These are phyloP conservation scores for Neonectria sp. DNA, from an alignment of 2,329 filamentous ascomycete species.

Conservation along the genomic window DNA sequence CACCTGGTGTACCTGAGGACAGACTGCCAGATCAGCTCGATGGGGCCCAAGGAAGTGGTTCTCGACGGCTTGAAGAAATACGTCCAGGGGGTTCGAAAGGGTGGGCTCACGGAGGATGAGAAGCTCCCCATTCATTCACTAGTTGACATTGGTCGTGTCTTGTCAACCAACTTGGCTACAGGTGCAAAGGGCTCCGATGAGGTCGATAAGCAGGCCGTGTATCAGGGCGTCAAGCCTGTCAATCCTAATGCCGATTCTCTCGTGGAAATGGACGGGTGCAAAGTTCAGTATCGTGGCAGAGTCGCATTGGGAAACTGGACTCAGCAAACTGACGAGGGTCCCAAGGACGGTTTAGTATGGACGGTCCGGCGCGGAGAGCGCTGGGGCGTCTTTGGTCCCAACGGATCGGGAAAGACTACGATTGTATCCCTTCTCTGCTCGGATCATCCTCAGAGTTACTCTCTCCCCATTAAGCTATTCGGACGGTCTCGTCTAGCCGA, in stretches of 20 bases:
- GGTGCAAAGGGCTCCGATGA: slow-evolving; percentile 14
- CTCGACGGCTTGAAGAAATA: slow-evolving; percentile 67
- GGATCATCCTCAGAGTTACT: slow-evolving; percentile 95
- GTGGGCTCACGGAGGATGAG: slow-evolving; percentile 61
- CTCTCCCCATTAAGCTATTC: slow-evolving; percentile 88
- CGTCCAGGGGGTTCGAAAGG: slow-evolving; percentile 62
- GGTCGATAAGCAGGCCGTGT: slow-evolving; percentile 22
- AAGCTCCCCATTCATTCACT: slow-evolving; percentile 64
- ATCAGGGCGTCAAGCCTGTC: slow-evolving; percentile 39
- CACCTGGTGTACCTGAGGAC: slow-evolving; percentile 82
- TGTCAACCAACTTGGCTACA: slow-evolving; percentile 49
- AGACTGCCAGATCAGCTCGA: slow-evolving; percentile 74
- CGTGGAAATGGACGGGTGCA: slow-evolving; percentile 89
- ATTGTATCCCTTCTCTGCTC: slow-evolving; percentile 93
- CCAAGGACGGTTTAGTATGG: slow-evolving; percentile 81
- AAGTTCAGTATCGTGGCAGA: slow-evolving; percentile 84
- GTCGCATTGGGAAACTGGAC: slow-evolving; percentile 86
- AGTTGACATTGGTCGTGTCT: slow-evolving; percentile 64
- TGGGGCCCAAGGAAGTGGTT: slow-evolving; percentile 77
- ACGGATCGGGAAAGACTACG: slow-evolving; percentile 96
- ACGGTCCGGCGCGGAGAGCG: slow-evolving; percentile 86
- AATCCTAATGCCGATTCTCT: slow-evolving; percentile 73
- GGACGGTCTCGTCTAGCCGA: slow-evolving; percentile 85
- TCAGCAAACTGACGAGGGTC: slow-evolving; percentile 67
- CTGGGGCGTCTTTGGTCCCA: slow-evolving; percentile 94